phyloP scores from a whole-genome alignment of 2,329 filamentous ascomycete genomes.

The Xylaria sp. region DNA sequence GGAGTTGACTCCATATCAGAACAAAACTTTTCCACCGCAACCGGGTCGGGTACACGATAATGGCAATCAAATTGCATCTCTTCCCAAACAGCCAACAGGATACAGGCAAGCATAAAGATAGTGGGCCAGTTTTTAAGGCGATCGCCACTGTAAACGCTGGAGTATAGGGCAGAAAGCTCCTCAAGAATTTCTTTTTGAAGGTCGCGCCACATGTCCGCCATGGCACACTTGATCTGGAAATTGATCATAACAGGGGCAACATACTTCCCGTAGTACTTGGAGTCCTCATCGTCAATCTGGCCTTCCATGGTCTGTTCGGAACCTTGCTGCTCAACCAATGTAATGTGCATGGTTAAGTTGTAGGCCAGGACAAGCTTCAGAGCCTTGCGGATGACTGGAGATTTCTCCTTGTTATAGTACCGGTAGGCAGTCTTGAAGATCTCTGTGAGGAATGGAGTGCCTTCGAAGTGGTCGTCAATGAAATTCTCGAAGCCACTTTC shows the following conservation, averaged over 20 bases:
- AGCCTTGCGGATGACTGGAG: constrained; percentile 91
- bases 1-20: constrained; percentile 95
- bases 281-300: constrained; percentile 85
- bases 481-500: constrained; percentile 92
- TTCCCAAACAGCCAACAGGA: constrained; percentile 94
- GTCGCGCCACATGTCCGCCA: constrained; percentile 98
- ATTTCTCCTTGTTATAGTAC: constrained; percentile 88
- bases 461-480: constrained; percentile 95
- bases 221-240: constrained; percentile 97
- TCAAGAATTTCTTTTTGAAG: constrained; percentile 95
- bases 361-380: constrained; percentile 95
- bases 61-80: constrained; percentile 99
- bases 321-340: constrained; percentile 89
- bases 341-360: constrained; percentile 94
- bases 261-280: constrained; percentile 89
- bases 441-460: constrained; percentile 93
- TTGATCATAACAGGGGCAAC: constrained; percentile 99
- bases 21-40: constrained; percentile 93
- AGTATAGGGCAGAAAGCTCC: constrained; percentile 91
- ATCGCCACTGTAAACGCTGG: constrained; percentile 97
- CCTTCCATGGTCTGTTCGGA: constrained; percentile 82
- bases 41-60: constrained; percentile 88
- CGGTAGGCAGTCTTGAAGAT: constrained; percentile 96
- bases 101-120: constrained; percentile 96
- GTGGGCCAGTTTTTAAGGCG: constrained; percentile 99